These are phyloP conservation scores for Xylaria nigripes DNA, from an alignment of 495 filamentous ascomycete genomes.

Conservation along the genomic window DNA sequence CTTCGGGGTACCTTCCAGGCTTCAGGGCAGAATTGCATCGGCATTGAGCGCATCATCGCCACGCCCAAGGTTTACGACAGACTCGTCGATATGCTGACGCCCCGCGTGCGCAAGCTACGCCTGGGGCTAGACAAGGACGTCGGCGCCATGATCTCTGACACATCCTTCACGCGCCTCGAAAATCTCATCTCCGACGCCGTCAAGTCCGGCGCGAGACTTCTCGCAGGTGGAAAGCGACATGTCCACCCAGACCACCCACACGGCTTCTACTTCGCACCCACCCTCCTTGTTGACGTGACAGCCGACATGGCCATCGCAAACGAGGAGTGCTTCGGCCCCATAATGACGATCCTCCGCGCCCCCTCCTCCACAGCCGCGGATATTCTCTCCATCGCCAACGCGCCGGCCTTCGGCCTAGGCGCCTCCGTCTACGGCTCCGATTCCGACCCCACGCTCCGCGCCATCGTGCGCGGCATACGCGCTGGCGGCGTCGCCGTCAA, in stretches of 20 bases:
- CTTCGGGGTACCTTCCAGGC: slow-evolving; percentile 92
- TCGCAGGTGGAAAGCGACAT: slow-evolving; percentile 69
- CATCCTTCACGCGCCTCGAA: slow-evolving; percentile 62
- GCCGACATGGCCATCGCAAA: slow-evolving; percentile 75
- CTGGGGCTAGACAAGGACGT: slow-evolving; percentile 61
- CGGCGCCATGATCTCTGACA: slow-evolving; percentile 79
- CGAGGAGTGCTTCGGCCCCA: slow-evolving; percentile 85
- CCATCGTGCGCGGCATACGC: slow-evolving; percentile 58
- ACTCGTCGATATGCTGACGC: slow-evolving; percentile 61
- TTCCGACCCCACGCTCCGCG: slow-evolving; percentile 30
- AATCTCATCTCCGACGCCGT: slow-evolving; percentile 69
- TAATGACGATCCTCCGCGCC: slow-evolving; percentile 77
- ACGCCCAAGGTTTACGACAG: slow-evolving; percentile 62
- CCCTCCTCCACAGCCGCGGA: slow-evolving; percentile 39
- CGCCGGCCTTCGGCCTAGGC: slow-evolving; percentile 68
- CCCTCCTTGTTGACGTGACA: slow-evolving; percentile 77
- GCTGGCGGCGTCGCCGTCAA: slow-evolving; percentile 90
- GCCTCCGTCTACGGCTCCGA: slow-evolving; percentile 71
- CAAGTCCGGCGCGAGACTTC: slow-evolving; percentile 63
- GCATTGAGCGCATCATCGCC: slow-evolving; percentile 87
- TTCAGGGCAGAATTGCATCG: slow-evolving; percentile 97
- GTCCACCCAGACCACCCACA: slow-evolving; percentile 58
- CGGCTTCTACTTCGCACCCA: slow-evolving; percentile 89
- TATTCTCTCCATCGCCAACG: slow-evolving; percentile 67
- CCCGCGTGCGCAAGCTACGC: slow-evolving; percentile 62